These are phyloP conservation scores for Backusella parvicylindrica DNA, from an alignment of 192 early-diverging fungal species.

Conservation along the genomic window DNA sequence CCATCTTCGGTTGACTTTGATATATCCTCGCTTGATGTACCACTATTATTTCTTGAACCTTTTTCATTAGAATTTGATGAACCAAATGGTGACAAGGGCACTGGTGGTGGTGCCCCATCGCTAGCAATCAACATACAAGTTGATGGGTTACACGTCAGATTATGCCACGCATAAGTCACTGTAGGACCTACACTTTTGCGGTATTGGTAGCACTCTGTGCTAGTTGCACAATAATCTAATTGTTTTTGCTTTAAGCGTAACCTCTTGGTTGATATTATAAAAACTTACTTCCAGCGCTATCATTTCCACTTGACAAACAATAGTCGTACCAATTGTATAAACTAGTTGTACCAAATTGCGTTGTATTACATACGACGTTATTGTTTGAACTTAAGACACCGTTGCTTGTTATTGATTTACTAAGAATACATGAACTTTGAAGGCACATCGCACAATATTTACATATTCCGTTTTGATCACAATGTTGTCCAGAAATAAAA, in stretches of 20 bases:
- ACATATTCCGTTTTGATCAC: conserved; percentile 15
- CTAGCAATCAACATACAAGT: conserved; percentile 8
- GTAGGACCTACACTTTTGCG: neutral
- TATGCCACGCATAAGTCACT: conserved; percentile 16
- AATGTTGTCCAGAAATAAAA: conserved; percentile 17
- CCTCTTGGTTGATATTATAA: neutral
- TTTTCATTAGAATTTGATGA: neutral
- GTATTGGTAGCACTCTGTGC: conserved; percentile 23
- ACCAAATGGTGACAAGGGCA: neutral
- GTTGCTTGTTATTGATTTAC: neutral
- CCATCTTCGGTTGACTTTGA: neutral
- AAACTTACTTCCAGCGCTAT: conserved; percentile 15
- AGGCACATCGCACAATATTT: conserved; percentile 28
- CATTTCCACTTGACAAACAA: conserved; percentile 22
- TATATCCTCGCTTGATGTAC: neutral
- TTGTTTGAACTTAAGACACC: neutral
- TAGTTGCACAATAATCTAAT: conserved; percentile 20
- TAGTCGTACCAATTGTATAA: conserved; percentile 20
- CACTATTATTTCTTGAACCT: neutral
- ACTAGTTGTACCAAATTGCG: conserved; percentile 11
- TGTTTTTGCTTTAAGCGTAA: neutral
- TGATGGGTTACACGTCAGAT: conserved; percentile 10
- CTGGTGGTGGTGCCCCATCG: conserved; percentile 10
- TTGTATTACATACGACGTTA: conserved; percentile 6
- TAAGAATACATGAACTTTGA: conserved; percentile 21